phyloP scores from a whole-genome alignment of 73 alveolate genomes.

The Paramecium primaurelia region DNA sequence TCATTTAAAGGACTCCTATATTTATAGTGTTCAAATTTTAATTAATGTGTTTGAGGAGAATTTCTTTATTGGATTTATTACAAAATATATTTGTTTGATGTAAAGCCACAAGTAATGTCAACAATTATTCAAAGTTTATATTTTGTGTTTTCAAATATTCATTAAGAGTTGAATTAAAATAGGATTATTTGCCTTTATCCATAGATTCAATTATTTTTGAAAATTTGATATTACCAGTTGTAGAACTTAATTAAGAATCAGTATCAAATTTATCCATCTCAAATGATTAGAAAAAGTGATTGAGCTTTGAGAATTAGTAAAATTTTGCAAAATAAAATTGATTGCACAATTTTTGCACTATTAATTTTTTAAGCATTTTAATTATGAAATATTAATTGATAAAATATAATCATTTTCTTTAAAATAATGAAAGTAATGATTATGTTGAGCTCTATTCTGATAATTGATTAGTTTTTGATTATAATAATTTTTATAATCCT shows the following conservation, averaged over 20 bases:
- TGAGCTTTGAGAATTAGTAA: background rate
- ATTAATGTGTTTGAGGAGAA: background rate
- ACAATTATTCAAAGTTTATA: background rate
- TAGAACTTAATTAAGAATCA: background rate
- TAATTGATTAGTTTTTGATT: background rate
- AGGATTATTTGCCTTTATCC: background rate
- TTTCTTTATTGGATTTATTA: background rate
- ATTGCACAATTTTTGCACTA: background rate
- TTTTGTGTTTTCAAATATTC: background rate
- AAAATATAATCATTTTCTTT: background rate
- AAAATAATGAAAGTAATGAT: background rate
- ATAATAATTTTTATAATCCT: slow-evolving; percentile 10
- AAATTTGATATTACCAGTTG: background rate
- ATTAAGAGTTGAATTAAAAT: background rate
- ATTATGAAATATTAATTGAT: background rate
- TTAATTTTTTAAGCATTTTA: background rate
- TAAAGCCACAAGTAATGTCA: background rate
- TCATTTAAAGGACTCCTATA: background rate
- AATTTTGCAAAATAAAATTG: background rate
- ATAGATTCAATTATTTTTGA: background rate
- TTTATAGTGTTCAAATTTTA: background rate
- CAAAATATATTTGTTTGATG: background rate
- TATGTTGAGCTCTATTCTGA: slow-evolving; percentile 6
- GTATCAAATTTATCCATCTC: background rate
- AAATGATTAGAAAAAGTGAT: background rate